Evolutionary conservation across 1,139 yeast genomes (phyloP), one percentile per base, ranked within the genome.

Genomic region (Hyphopichia wangnamkhiaoensis): DNA sequence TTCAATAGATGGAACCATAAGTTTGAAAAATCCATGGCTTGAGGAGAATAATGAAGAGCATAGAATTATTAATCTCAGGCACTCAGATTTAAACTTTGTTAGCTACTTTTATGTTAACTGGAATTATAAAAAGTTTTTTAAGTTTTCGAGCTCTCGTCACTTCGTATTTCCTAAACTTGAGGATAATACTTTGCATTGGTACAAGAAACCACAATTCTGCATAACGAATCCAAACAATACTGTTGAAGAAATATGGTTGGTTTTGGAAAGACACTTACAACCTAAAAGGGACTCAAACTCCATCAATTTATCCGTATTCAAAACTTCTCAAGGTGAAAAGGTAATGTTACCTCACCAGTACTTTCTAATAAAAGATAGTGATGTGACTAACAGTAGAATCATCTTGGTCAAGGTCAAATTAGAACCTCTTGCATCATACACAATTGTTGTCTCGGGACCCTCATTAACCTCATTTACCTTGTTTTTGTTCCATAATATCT

Each of bases 41-140:
- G 50, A 46, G 14, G 37, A 42, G 12, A 42, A 39, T 23, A 36
- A 44, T 21, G 42, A 50, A 13, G 47, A 46, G 7, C 38, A 44
- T 4, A 43, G 68, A 31, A 45, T 56, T 4, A 46, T 59, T 7
- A 37, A 41, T 10, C 41, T 54, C 16, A 45, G 53, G 13, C 10
- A 25, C 1, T 31, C 25, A 10, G 75, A 63, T n/a, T 60, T 74
- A 36, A 60, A 66, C n/a, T 63, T 71, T 32, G 82, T 85, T 54
- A 65, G 68, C 15, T 79, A 74, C 32, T 45, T 85, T 3, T 89
- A 87, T 53, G 48, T 87, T 33, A 86, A 83, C 53, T 85, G 95
- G 95, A 69, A 80, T 44, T 74, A 80, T 0, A 32, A 42, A 1
- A 46, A 38, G 1, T 47, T 61, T 23, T 76, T 74, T 48, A 46